Evolutionary conservation across 164 flowering plant genomes (phyloP).

Genomic region (Magnolia officinalis): DNA sequence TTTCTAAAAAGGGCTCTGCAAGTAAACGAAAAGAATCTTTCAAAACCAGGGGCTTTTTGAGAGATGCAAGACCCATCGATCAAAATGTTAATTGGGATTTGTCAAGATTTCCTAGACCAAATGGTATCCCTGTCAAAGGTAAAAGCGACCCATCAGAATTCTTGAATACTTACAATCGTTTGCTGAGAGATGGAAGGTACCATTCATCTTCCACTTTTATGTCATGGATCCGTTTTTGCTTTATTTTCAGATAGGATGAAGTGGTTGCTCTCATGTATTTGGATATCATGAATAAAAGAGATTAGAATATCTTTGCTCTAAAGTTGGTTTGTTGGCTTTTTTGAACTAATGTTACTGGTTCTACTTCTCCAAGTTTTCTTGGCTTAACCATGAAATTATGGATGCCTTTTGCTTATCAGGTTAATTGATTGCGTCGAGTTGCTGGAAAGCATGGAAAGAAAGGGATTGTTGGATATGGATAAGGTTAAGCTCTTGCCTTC

Average conservation of each 20-base stretch:
- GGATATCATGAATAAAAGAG: no score
- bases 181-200: conserved; percentile 72
- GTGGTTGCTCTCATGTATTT: not conserved
- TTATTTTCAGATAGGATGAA: not conserved
- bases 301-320: no score
- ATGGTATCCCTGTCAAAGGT: conserved; percentile 23
- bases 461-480: conserved; percentile 69
- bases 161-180: conserved; percentile 44
- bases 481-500: conserved; percentile 42
- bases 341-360: no score
- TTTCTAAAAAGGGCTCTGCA: conserved; percentile 26
- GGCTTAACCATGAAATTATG: conserved; percentile 10
- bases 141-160: conserved; percentile 28
- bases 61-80: conserved; percentile 19
- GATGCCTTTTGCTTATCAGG: conserved; percentile 35
- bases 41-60: conserved; percentile 22
- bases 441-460: conserved; percentile 70
- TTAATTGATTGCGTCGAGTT: conserved; percentile 60
- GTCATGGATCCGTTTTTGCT: not conserved
- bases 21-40: conserved; percentile 22
- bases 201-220: not conserved
- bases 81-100: conserved; percentile 12
- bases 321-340: no score
- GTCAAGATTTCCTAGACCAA: conserved; percentile 20
- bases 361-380: not conserved